A percentile compares a stretch with the other conserved stretches of the same genome.
Evolutionary conservation across 129 eudicot species (phyloP).

Genomic region (Artemisia argyi): DNA sequence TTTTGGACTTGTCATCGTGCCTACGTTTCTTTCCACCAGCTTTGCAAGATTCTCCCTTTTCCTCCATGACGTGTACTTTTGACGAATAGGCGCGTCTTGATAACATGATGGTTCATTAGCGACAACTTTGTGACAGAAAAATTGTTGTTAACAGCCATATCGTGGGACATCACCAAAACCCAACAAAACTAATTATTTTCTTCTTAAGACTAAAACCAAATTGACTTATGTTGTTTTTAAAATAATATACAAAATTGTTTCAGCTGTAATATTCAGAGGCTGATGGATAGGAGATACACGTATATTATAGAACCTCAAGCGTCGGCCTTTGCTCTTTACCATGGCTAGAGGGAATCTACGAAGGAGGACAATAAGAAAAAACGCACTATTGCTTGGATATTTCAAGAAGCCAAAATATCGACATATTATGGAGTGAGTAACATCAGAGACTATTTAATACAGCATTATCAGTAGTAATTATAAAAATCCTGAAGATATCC

Average conservation of each 20-base stretch:
- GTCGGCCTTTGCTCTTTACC: not conserved
- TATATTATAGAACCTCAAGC: not conserved
- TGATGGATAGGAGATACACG: not conserved
- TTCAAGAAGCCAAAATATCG: not conserved
- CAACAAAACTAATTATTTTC: too few relatives aligned
- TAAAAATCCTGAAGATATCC: slow-evolving; percentile 6
- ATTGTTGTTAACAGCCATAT: too few relatives aligned
- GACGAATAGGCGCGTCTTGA: too few relatives aligned
- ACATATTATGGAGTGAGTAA: not conserved
- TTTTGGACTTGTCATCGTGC: too few relatives aligned
- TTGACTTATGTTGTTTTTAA: too few relatives aligned
- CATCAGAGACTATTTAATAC: slow-evolving; percentile 1
- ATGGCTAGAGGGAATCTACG: not conserved
- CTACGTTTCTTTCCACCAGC: too few relatives aligned
- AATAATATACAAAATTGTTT: not conserved
- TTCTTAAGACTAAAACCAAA: too few relatives aligned
- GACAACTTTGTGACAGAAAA: too few relatives aligned
- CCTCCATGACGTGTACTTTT: too few relatives aligned
- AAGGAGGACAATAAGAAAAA: not conserved
- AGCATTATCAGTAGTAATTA: slow-evolving; percentile 15
- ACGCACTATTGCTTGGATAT: not conserved
- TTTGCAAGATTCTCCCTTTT: too few relatives aligned
- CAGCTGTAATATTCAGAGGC: not conserved
- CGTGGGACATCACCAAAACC: too few relatives aligned
- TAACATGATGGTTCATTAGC: too few relatives aligned